Conservation (phyloP, 495 filamentous ascomycete species). For the Talaromyces trachyspermus region DNA sequence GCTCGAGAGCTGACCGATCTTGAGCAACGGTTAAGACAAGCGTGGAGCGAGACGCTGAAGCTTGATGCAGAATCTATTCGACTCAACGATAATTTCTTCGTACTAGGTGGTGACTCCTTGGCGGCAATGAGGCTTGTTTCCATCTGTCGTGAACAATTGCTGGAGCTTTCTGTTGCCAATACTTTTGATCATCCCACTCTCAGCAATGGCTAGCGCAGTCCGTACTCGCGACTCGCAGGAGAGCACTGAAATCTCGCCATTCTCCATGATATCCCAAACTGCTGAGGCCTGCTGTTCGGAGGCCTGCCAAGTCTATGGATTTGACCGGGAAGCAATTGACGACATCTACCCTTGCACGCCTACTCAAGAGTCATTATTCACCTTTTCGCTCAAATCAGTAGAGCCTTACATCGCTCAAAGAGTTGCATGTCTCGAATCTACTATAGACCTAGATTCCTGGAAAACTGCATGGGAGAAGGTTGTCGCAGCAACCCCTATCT, state of each 20-base stretch:
- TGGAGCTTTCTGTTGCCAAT: constrained; percentile 29
- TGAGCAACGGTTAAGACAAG: constrained; percentile 30
- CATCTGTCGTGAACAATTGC: constrained; percentile 21
- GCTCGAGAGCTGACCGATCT: constrained; percentile 25
- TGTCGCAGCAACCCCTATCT: constrained; percentile 39
- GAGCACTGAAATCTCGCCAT: constrained; percentile 17
- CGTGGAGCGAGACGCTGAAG: constrained; percentile 38
- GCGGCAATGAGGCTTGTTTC: constrained; percentile 48
- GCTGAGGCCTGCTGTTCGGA: constrained; percentile 22
- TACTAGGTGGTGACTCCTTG: constrained; percentile 56
- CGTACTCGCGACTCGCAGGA: constrained; percentile 8
- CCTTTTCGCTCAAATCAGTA: constrained; percentile 47
- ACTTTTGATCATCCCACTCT: constrained; percentile 44
- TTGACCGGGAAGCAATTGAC: constrained; percentile 24
- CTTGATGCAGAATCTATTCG: constrained; percentile 23
- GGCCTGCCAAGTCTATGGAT: constrained; percentile 17
- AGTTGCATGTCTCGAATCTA: constrained; percentile 32
- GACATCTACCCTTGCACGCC: constrained; percentile 58
- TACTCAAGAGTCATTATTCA: constrained; percentile 57
- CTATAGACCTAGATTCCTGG: constrained; percentile 28
- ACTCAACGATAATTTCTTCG: constrained; percentile 46
- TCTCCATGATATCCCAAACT: constrained; percentile 29
- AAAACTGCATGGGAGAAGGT: constrained; percentile 45
- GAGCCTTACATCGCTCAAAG: constrained; percentile 54
- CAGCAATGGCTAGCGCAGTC: constrained; percentile 27